Conservation (phyloP, 176 grass and related monocot genomes). For the Phoenix roebelenii region DNA sequence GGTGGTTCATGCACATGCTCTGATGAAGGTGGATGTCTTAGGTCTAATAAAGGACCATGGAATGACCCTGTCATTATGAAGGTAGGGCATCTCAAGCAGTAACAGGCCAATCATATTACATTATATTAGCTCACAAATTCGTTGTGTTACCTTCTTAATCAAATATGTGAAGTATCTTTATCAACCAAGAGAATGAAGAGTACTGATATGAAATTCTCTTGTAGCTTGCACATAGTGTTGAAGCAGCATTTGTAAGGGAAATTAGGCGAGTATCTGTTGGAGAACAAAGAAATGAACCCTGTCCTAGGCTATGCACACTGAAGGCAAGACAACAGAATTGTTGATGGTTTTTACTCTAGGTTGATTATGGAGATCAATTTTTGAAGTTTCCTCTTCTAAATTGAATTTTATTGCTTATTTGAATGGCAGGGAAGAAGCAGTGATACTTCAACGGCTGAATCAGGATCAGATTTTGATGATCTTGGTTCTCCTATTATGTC, state of each 20-base stretch:
- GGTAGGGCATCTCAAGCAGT: slow-evolving; percentile 23
- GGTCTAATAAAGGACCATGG: slow-evolving; percentile 50
- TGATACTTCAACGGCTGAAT: slow-evolving; percentile 79
- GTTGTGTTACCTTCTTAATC: no score
- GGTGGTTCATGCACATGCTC: slow-evolving; percentile 35
- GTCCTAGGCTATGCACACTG: slow-evolving; percentile 48
- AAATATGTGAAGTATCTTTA: not conserved
- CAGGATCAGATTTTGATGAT: slow-evolving; percentile 80
- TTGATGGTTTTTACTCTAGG: not conserved
- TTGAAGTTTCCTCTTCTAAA: not conserved
- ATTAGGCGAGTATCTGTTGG: slow-evolving; percentile 52
- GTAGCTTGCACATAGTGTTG: slow-evolving; percentile 72
- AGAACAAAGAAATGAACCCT: slow-evolving; percentile 51
- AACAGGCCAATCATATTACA: no score
- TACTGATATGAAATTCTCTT: slow-evolving; percentile 4
- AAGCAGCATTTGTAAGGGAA: slow-evolving; percentile 39
- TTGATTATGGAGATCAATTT: no score
- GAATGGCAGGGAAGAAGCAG: slow-evolving; percentile 55
- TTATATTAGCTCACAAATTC: no score
- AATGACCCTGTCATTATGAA: slow-evolving; percentile 47
- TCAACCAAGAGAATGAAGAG: slow-evolving; percentile 11
- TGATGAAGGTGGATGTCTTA: slow-evolving; percentile 32
- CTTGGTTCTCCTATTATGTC: slow-evolving; percentile 17
- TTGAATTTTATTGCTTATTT: slow-evolving; percentile 20
- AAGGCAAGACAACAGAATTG: slow-evolving; percentile 49